phyloP scores from a whole-genome alignment of 2,329 filamentous ascomycete genomes.

The Penicillium hordei region DNA sequence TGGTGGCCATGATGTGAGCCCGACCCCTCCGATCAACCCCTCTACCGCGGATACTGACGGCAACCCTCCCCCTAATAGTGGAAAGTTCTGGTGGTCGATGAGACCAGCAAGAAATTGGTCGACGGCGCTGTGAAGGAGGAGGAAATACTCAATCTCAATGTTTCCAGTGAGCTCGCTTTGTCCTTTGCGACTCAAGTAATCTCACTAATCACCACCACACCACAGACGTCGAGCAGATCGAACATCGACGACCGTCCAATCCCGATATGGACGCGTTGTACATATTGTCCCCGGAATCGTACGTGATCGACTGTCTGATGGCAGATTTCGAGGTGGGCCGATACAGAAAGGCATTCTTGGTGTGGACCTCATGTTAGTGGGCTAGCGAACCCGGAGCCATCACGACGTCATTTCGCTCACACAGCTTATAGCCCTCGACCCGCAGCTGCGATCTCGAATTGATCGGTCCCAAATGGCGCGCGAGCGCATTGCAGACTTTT shows the following conservation, averaged over 20 bases:
- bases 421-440: slow-evolving; percentile 60
- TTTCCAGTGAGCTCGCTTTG: slow-evolving; percentile 70
- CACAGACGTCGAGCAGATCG: slow-evolving; percentile 84
- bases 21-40: slow-evolving; percentile 26
- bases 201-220: slow-evolving; percentile 12
- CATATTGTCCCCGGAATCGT: slow-evolving; percentile 77
- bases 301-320: slow-evolving; percentile 90
- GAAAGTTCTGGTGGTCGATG: slow-evolving; percentile 94
- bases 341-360: slow-evolving; percentile 75
- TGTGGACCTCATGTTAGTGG: slow-evolving; percentile 73
- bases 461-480: slow-evolving; percentile 68
- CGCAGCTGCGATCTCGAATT: slow-evolving; percentile 68
- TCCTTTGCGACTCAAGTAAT: not conserved
- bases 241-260: slow-evolving; percentile 78
- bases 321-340: slow-evolving; percentile 84
- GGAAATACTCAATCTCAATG: slow-evolving; percentile 94
- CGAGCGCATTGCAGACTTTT: slow-evolving; percentile 75
- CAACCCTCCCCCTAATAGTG: slow-evolving; percentile 59
- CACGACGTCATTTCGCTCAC: slow-evolving; percentile 23
- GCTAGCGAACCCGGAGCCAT: slow-evolving; percentile 8
- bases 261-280: slow-evolving; percentile 94
- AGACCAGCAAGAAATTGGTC: slow-evolving; percentile 77
- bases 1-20: slow-evolving; percentile 72
- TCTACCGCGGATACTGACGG: slow-evolving; percentile 30
- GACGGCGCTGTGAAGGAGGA: slow-evolving; percentile 92